These are phyloP conservation scores for Tolypocladium ovalisporum DNA, from an alignment of 2,329 filamentous ascomycete species.

Conservation along the genomic window DNA sequence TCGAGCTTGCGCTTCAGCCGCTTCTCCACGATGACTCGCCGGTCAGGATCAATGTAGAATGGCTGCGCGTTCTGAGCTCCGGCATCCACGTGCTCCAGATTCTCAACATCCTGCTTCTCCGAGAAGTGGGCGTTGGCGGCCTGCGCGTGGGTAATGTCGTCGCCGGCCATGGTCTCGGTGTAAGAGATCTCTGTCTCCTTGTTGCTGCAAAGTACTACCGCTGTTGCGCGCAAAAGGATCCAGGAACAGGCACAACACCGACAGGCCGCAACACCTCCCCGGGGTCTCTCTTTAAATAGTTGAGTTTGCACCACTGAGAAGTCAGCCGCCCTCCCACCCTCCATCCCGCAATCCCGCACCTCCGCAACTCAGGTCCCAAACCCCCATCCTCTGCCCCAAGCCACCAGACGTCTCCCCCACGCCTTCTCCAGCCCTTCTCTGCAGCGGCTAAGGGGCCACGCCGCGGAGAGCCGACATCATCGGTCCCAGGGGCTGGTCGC, in stretches of 20 bases:
- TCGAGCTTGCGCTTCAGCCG: slow-evolving; percentile 62
- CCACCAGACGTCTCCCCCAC: background rate
- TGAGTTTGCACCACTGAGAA: background rate
- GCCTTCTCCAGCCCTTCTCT: background rate
- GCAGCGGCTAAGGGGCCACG: background rate
- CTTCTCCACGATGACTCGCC: slow-evolving; percentile 48
- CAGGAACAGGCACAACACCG: background rate
- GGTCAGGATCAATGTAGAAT: slow-evolving; percentile 27
- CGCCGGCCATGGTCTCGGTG: slow-evolving; percentile 7
- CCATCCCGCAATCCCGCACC: background rate
- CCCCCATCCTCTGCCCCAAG: background rate
- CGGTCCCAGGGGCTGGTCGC: background rate
- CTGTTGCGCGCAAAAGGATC: background rate
- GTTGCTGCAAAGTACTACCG: background rate
- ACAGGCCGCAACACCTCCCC: background rate
- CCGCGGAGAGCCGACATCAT: background rate
- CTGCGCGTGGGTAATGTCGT: slow-evolving; percentile 5
- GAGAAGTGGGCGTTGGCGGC: background rate
- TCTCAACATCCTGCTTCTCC: slow-evolving; percentile 6
- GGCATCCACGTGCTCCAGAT: slow-evolving; percentile 3
- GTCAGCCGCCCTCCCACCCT: background rate
- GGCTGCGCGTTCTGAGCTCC: background rate
- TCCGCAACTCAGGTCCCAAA: background rate
- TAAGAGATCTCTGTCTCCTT: background rate
- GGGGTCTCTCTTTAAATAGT: background rate